Evolutionary conservation across 2,329 filamentous ascomycete genomes (phyloP), one percentile per base, ranked within the genome.

Genomic region (Xylaria sp.): DNA sequence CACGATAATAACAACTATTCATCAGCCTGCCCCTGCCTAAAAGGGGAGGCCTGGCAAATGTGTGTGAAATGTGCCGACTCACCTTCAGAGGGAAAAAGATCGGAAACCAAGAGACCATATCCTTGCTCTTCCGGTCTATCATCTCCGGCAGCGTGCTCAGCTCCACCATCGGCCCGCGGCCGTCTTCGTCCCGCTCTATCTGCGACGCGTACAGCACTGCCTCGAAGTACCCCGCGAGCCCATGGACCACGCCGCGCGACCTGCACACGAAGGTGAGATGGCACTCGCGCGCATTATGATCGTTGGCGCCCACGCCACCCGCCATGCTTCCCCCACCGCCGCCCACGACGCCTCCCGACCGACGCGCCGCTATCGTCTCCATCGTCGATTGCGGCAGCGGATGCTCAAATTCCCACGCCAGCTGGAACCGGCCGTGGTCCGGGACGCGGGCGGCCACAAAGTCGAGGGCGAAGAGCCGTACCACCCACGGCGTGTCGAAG

Each of bases 81-180:
- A 94, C 94, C 89, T 96, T 97, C 15, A 99, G 83, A 0, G 97
- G 96, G 78, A 99, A 99, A 83, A 95, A 98, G 37, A 99, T 98
- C 1, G 96, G 96, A 80, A 99, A 99, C 96, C 96, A 99, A 65
- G 93, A 97, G 72, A 98, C 97, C 97, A 99, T 99, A 76, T 97
- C 94, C 78, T 92, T 92, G 85, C 94, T 97, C 88, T 98, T 98
- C 66, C 84, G 84, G 65, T 96, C 93, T 82, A 99, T 98, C 37
- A 91, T 93, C 72, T 97, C 92, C 0, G 96, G 97, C 76, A 97
- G 92, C 3, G 92, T 99, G 77, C 94, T 97, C 69, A 99, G 87
- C 83, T 98, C 95, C 4, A 98, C 89, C 74, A 89, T 90, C 1
- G 83, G 76, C 72, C 81, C 76, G 37, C 76, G 78, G 34, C 75